phyloP scores from a whole-genome alignment of 2,329 filamentous ascomycete species.

The Microthyrium microscopicum region DNA sequence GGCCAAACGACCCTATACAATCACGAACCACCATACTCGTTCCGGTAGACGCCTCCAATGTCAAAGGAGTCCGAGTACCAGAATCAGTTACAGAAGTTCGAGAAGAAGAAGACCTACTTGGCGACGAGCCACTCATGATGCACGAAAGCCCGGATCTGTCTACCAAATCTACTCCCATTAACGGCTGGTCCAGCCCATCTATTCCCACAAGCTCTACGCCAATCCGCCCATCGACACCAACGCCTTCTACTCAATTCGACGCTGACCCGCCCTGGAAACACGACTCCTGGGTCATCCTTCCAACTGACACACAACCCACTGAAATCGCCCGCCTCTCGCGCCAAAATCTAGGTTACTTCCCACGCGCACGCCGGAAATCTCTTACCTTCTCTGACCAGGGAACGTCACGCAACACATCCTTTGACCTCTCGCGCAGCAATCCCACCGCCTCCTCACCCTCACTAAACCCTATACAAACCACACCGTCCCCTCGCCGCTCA shows the following conservation, averaged over 20 bases:
- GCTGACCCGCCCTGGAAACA: constrained; percentile 61
- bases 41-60: constrained; percentile 75
- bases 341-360: constrained; percentile 75
- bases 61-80: constrained; percentile 50
- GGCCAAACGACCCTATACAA: constrained; percentile 86
- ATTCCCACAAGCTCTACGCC: too few species aligned
- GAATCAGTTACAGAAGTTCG: constrained; percentile 13
- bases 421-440: constrained; percentile 38
- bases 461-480: constrained; percentile 7
- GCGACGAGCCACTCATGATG: constrained; percentile 20
- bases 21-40: constrained; percentile 64
- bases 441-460: constrained; percentile 14
- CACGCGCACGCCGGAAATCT: constrained; percentile 78
- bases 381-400: constrained; percentile 44
- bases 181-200: constrained; percentile 15
- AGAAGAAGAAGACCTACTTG: constrained; percentile 16
- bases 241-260: constrained; percentile 27
- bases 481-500: constrained; percentile 17
- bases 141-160: constrained; percentile 11
- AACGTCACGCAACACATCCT: constrained; percentile 35
- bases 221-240: constrained; percentile 19
- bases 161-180: constrained; percentile 8
- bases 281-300: constrained; percentile 75
- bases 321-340: constrained; percentile 76
- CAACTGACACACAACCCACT: constrained; percentile 52